Evolutionary conservation across 352 stramenopile species (phyloP).

Genomic region (Elongisporangium anandrum): DNA sequence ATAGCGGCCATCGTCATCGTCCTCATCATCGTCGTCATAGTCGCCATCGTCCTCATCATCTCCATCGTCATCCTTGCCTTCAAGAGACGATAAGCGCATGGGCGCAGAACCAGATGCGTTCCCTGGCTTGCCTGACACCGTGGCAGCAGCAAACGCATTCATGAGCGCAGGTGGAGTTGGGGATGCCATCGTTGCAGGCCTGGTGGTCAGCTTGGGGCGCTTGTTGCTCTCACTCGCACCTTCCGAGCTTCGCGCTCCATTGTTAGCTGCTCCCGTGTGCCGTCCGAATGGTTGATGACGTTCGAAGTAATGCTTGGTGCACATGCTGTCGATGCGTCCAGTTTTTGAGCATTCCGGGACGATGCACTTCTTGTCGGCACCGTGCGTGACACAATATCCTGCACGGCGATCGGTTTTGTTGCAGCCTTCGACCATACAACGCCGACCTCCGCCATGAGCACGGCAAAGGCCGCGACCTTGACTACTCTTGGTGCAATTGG

Average conservation of each 20-base stretch:
- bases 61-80: slow-evolving; percentile 3
- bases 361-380: slow-evolving; percentile 78
- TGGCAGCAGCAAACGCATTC: slow-evolving; percentile 18
- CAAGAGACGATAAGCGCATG: not conserved
- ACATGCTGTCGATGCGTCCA: slow-evolving; percentile 77
- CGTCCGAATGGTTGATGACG: slow-evolving; percentile 39
- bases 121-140: slow-evolving; percentile 27
- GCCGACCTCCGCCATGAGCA: slow-evolving; percentile 74
- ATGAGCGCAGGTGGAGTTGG: slow-evolving; percentile 17
- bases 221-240: slow-evolving; percentile 1
- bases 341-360: slow-evolving; percentile 80
- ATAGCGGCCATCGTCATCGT: not conserved
- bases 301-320: slow-evolving; percentile 84
- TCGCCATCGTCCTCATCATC: slow-evolving; percentile 2
- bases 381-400: slow-evolving; percentile 78
- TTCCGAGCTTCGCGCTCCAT: not conserved
- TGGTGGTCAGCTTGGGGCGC: slow-evolving; percentile 11
- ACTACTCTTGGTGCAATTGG: slow-evolving; percentile 83
- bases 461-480: slow-evolving; percentile 80
- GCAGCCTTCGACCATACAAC: slow-evolving; percentile 82
- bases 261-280: not conserved
- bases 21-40: slow-evolving; percentile 3
- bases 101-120: not conserved
- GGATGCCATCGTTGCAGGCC: slow-evolving; percentile 18
- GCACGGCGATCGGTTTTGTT: slow-evolving; percentile 80